phyloP scores from a whole-genome alignment of 108 stramenopile genomes.

The Fragilaria crotonensis region DNA sequence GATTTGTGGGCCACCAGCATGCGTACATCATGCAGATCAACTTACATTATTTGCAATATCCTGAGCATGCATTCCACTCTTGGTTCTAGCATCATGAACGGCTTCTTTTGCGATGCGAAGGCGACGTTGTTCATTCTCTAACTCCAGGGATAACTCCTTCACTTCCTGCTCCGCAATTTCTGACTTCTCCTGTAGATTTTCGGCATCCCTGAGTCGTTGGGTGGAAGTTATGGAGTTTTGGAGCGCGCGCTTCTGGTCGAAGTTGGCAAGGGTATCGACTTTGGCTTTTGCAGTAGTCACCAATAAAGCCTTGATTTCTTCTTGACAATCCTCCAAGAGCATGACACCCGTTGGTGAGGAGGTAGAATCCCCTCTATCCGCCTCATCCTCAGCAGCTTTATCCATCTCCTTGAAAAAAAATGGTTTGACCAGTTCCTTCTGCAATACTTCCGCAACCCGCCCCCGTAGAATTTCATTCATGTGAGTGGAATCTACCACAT shows the following conservation, averaged over 20 bases:
- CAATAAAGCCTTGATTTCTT: neutral
- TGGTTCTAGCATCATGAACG: slow-evolving; percentile 18
- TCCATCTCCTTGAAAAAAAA: neutral
- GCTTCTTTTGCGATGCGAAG: slow-evolving; percentile 33
- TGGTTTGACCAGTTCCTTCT: slow-evolving; percentile 4
- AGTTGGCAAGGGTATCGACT: slow-evolving; percentile 11
- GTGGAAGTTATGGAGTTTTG: neutral
- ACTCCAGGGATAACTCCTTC: slow-evolving; percentile 26
- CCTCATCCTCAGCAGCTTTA: neutral
- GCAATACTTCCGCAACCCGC: slow-evolving; percentile 10
- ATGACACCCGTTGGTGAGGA: neutral
- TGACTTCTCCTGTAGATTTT: neutral
- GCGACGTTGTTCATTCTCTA: slow-evolving; percentile 23
- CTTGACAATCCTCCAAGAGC: neutral
- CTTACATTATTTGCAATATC: slow-evolving; percentile 31
- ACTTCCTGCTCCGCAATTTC: slow-evolving; percentile 11
- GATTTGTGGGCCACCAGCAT: neutral
- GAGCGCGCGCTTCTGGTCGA: slow-evolving; percentile 5
- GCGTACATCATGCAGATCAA: neutral
- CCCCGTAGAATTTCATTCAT: slow-evolving; percentile 6
- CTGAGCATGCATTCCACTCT: slow-evolving; percentile 27
- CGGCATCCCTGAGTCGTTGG: neutral
- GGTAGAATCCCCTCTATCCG: neutral
- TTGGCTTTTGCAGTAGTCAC: neutral
- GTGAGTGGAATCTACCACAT: slow-evolving; percentile 8